Conservation (phyloP, 2,329 filamentous ascomycete genomes). For the Aspergillus nomiae region DNA sequence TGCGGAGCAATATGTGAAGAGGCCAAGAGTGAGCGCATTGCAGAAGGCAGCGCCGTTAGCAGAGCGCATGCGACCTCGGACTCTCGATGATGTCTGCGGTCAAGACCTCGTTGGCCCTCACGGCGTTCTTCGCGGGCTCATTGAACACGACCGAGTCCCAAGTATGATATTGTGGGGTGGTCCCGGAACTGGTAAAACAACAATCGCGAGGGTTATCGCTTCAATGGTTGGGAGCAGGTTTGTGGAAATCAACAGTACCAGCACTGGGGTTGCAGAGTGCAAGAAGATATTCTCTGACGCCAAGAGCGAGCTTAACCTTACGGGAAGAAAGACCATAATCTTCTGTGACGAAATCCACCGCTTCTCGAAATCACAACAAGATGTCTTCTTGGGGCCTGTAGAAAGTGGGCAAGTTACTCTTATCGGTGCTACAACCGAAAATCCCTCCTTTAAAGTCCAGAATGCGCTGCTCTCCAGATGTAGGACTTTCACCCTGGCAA, state of each 20-base stretch:
- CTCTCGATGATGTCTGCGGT: conserved; percentile 82
- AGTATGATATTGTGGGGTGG: conserved; percentile 86
- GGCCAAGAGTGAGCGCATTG: conserved; percentile 64
- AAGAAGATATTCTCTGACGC: conserved; percentile 91
- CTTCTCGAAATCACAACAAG: conserved; percentile 89
- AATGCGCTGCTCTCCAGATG: conserved; percentile 85
- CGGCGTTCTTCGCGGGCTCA: conserved; percentile 83
- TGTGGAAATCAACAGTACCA: conserved; percentile 94
- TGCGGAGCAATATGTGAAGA: conserved; percentile 58
- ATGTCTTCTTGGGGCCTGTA: conserved; percentile 90
- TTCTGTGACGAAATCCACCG: conserved; percentile 98
- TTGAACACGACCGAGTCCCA: conserved; percentile 81
- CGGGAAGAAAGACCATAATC: conserved; percentile 88
- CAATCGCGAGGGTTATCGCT: conserved; percentile 89
- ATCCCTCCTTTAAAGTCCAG: conserved; percentile 91
- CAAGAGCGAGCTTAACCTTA: conserved; percentile 74
- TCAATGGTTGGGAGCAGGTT: conserved; percentile 80
- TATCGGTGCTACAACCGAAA: conserved; percentile 95
- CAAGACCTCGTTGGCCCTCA: conserved; percentile 85
- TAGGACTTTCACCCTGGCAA: conserved; percentile 81
- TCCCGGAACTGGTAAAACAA: conserved; percentile 54
- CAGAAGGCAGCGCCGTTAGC: conserved; percentile 79
- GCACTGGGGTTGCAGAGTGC: conserved; percentile 81
- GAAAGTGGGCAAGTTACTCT: conserved; percentile 88
- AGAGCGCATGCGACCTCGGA: conserved; percentile 87